Conservation (phyloP, 768 basidiomycete species). For the Xerocomellus amylosporus region DNA sequence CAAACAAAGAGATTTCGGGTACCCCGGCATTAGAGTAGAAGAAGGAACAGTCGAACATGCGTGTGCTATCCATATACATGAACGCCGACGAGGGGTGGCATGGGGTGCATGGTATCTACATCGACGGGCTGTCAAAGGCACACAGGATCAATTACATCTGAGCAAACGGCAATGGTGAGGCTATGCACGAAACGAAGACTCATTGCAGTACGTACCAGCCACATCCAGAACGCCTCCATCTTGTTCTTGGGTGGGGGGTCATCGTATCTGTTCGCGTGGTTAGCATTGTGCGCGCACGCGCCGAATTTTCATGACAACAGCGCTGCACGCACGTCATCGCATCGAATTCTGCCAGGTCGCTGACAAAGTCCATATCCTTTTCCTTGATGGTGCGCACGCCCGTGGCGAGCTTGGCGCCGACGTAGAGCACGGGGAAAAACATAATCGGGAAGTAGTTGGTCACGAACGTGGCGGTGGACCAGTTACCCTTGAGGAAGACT, state of each 20-base stretch:
- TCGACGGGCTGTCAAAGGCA: too few relatives aligned
- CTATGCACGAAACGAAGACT: too few relatives aligned
- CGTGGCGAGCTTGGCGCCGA: constrained; percentile 24
- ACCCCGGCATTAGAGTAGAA: too few relatives aligned
- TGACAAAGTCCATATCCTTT: constrained; percentile 26
- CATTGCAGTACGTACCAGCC: constrained; percentile 16
- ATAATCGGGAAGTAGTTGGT: constrained; percentile 41
- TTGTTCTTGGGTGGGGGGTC: constrained; percentile 26
- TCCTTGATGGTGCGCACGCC: constrained; percentile 3
- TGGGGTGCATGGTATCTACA: too few relatives aligned
- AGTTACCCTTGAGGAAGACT: constrained; percentile 38
- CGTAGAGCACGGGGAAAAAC: constrained; percentile 47
- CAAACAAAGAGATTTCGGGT: too few relatives aligned
- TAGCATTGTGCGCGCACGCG: neutral
- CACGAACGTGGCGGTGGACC: constrained; percentile 38
- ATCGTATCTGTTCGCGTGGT: constrained; percentile 11
- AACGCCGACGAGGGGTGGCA: too few relatives aligned
- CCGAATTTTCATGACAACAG: too few relatives aligned
- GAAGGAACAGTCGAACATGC: too few relatives aligned
- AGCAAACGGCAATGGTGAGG: neutral
- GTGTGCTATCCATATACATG: too few relatives aligned
- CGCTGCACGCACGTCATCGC: constrained; percentile 19
- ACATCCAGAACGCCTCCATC: constrained; percentile 24
- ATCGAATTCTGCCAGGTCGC: constrained; percentile 24
- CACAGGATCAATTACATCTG: constrained; percentile 4